A percentile compares a stretch with the other conserved stretches of the same genome.
Evolutionary conservation across 1,284 basidiomycete species (phyloP).

Genomic region (Inonotus obliquus): DNA sequence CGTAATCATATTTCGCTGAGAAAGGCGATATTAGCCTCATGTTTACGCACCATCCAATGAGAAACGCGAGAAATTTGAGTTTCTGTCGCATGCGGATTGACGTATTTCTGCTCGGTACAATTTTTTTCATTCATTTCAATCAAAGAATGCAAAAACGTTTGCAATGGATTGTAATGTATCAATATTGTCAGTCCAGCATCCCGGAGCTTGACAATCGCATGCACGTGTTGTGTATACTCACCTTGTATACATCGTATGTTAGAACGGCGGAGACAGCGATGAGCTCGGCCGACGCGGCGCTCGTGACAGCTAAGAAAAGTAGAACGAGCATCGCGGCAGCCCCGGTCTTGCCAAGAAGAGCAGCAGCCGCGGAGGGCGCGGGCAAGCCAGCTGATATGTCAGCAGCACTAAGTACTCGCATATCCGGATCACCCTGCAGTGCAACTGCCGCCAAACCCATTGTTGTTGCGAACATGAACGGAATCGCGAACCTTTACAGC

Average conservation of each 20-base stretch:
- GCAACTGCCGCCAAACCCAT: slow-evolving; percentile 82
- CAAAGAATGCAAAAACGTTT: background rate
- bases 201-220: background rate
- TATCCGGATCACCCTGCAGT: slow-evolving; percentile 65
- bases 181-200: background rate
- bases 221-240: slow-evolving; percentile 14
- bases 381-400: slow-evolving; percentile 84
- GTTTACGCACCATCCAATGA: slow-evolving; percentile 34
- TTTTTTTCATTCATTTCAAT: no score
- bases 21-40: slow-evolving; percentile 10
- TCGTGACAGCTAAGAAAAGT: slow-evolving; percentile 82
- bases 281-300: slow-evolving; percentile 83
- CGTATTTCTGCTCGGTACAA: slow-evolving; percentile 37
- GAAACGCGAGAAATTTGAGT: slow-evolving; percentile 52
- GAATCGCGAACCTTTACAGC: slow-evolving; percentile 78
- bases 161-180: slow-evolving; percentile 31
- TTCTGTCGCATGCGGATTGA: slow-evolving; percentile 55
- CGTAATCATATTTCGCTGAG: background rate
- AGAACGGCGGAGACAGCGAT: slow-evolving; percentile 81
- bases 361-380: slow-evolving; percentile 75
- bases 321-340: slow-evolving; percentile 68
- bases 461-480: slow-evolving; percentile 76
- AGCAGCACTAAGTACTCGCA: slow-evolving; percentile 49
- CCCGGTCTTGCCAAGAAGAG: slow-evolving; percentile 72
- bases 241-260: slow-evolving; percentile 75